phyloP scores from a whole-genome alignment of 2,329 filamentous ascomycete species.

The Fusarium sp. region DNA sequence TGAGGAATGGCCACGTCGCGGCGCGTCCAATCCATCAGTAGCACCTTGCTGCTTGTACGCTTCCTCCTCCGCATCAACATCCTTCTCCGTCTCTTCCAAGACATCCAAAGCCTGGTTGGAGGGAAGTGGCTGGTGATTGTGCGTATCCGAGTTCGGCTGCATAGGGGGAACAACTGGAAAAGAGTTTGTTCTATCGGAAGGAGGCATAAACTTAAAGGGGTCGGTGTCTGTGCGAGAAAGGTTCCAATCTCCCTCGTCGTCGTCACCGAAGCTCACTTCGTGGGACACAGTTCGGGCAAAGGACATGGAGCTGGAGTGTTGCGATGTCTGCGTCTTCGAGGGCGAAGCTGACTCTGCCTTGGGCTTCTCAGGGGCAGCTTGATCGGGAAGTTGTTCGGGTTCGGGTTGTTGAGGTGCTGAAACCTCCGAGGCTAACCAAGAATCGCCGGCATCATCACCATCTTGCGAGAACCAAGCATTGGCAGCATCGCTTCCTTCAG shows the following conservation, averaged over 20 bases:
- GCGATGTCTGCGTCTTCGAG: conserved; percentile 52
- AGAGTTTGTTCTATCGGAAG: conserved; percentile 70
- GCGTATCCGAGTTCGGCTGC: conserved; percentile 40
- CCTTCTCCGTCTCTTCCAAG: conserved; percentile 63
- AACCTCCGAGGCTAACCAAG: conserved; percentile 42
- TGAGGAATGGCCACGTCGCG: conserved; percentile 37
- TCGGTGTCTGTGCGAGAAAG: conserved; percentile 65
- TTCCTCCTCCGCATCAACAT: conserved; percentile 58
- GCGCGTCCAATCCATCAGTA: conserved; percentile 17
- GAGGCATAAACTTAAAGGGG: conserved; percentile 70
- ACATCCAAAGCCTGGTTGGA: conserved; percentile 66
- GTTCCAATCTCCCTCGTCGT: conserved; percentile 70
- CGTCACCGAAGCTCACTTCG: conserved; percentile 70
- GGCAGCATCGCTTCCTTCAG: conserved; percentile 8
- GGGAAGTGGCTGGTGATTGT: conserved; percentile 55
- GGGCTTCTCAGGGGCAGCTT: conserved; percentile 23
- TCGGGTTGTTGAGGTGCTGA: conserved; percentile 12
- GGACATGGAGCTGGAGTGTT: conserved; percentile 71
- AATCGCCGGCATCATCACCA: conserved; percentile 36
- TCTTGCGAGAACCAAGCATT: conserved; percentile 40
- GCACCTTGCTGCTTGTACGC: conserved; percentile 38
- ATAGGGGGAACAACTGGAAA: conserved; percentile 68
- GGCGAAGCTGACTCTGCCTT: conserved; percentile 26
- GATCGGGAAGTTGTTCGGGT: conserved; percentile 14
- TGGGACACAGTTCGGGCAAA: conserved; percentile 74